These are phyloP conservation scores for Heritiera fomes DNA, from an alignment of 345 rosid species.

Conservation along the genomic window DNA sequence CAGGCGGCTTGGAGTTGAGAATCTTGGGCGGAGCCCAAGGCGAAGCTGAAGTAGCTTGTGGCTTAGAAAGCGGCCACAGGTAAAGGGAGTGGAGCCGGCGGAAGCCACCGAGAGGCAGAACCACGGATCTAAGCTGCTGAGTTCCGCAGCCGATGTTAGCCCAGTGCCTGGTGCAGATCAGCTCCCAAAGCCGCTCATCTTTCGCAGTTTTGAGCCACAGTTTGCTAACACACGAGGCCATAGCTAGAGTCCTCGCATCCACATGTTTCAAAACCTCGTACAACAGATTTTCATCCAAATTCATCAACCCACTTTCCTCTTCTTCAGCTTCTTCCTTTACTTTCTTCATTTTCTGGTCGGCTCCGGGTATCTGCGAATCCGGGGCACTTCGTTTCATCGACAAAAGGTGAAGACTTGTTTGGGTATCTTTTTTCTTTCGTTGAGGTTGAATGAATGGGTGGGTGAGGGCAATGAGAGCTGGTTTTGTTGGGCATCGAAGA, in stretches of 20 bases:
- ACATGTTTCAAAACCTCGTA: constrained; percentile 90
- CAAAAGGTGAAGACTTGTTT: not conserved
- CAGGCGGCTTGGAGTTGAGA: constrained; percentile 51
- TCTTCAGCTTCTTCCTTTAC: constrained; percentile 31
- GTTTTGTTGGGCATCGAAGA: constrained; percentile 55
- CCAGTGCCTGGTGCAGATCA: constrained; percentile 94
- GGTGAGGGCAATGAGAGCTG: constrained; percentile 35
- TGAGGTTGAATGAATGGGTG: not conserved
- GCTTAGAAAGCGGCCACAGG: constrained; percentile 71
- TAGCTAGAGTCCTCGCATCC: constrained; percentile 73
- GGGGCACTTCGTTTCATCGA: constrained; percentile 65
- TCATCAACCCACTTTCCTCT: constrained; percentile 42
- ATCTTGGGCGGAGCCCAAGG: constrained; percentile 45
- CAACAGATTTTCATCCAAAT: constrained; percentile 75
- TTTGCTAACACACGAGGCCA: constrained; percentile 81
- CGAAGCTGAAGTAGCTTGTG: constrained; percentile 34
- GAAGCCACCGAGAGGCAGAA: constrained; percentile 94
- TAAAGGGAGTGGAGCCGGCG: constrained; percentile 72
- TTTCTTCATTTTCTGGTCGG: constrained; percentile 45
- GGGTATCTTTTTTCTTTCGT: not conserved
- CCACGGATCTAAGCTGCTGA: constrained; percentile 84
- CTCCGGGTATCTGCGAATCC: constrained; percentile 24
- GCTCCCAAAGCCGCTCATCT: constrained; percentile 98
- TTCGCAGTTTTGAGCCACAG: constrained; percentile 73
- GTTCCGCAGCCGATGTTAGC: constrained; percentile 69